Conservation (phyloP, 306 rosid genomes). For the Chamaecrista fasciculata region DNA sequence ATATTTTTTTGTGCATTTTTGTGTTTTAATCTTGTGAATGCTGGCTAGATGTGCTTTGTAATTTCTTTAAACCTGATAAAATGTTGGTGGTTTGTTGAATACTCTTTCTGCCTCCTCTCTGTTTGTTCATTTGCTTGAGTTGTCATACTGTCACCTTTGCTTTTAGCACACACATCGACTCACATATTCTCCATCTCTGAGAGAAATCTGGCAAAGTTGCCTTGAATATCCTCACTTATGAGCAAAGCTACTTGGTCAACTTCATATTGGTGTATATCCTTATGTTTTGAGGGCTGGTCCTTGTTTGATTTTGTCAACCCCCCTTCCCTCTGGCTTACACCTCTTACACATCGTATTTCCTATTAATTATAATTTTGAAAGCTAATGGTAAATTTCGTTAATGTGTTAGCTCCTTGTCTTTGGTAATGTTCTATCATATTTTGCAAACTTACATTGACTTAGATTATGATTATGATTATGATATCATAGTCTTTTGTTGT, state of each 20-base stretch:
- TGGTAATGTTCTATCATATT: background rate
- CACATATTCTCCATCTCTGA: background rate
- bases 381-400: background rate
- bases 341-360: background rate
- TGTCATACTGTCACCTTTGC: background rate
- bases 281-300: slow-evolving; percentile 11
- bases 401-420: background rate
- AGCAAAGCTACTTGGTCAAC: slow-evolving; percentile 8
- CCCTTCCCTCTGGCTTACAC: background rate
- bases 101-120: background rate
- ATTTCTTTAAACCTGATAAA: slow-evolving; percentile 2
- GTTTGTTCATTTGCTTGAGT: background rate
- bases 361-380: background rate
- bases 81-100: slow-evolving; percentile 6
- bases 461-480: background rate
- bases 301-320: background rate
- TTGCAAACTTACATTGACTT: background rate
- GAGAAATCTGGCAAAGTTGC: background rate
- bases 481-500: background rate
- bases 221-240: slow-evolving; percentile 11
- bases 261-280: slow-evolving; percentile 13
- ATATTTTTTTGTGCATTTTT: background rate
- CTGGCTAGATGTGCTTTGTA: background rate
- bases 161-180: background rate
- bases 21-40: slow-evolving; percentile 13